A percentile compares a stretch with the other conserved stretches of the same genome.
These are phyloP conservation scores for Scheffersomyces coipomensis DNA, from an alignment of 805 yeast genomes.

Conservation along the genomic window DNA sequence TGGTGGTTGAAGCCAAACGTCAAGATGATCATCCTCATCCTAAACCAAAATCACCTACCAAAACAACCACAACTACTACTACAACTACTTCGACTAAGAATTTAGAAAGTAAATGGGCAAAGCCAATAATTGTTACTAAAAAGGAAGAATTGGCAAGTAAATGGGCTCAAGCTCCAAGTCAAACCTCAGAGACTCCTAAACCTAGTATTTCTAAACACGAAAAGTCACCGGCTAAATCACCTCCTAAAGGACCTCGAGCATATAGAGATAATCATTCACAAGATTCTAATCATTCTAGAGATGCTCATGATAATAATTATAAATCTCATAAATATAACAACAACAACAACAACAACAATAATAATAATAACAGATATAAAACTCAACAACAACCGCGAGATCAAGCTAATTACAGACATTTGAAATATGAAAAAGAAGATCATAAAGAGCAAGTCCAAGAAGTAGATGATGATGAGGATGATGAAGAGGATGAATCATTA, in stretches of 20 bases:
- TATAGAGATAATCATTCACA: not conserved
- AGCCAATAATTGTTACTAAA: constrained; percentile 11
- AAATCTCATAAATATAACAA: not conserved
- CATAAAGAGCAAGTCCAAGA: not conserved
- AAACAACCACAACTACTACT: not conserved
- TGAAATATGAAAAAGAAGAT: not conserved
- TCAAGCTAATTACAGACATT: too few species aligned
- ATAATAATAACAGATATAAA: not conserved
- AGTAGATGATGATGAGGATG: constrained; percentile 2
- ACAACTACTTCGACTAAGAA: too few species aligned
- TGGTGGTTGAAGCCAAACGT: constrained; percentile 21
- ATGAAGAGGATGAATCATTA: constrained; percentile 10
- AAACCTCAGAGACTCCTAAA: too few species aligned
- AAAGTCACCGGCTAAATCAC: not conserved
- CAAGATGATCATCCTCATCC: constrained; percentile 15
- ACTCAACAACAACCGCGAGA: not conserved
- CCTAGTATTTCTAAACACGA: too few species aligned
- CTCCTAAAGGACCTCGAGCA: not conserved
- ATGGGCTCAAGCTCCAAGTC: too few species aligned
- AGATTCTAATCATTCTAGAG: too few species aligned
- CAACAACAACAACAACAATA: not conserved
- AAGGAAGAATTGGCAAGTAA: constrained; percentile 23
- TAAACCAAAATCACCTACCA: constrained; percentile 1
- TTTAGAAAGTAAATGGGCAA: constrained; percentile 7
- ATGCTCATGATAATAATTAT: not conserved